A percentile compares a stretch with the other conserved stretches of the same genome.
Evolutionary conservation across 2,329 filamentous ascomycete species (phyloP).

Genomic region (Verruconis gallopava): DNA sequence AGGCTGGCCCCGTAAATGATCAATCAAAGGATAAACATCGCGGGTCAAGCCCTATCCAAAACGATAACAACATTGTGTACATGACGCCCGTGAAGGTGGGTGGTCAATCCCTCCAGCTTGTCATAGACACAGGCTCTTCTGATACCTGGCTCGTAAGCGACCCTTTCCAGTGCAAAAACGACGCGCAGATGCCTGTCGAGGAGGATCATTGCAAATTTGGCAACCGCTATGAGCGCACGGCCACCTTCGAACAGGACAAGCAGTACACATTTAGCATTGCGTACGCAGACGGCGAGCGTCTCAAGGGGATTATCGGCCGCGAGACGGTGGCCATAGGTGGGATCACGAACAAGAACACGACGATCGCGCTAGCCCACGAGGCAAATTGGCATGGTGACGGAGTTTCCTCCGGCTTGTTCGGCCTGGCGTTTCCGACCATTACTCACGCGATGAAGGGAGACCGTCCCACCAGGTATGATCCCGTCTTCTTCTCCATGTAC

Average conservation of each 20-base stretch:
- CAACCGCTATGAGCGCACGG: slow-evolving; percentile 5
- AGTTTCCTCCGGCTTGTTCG: slow-evolving; percentile 8
- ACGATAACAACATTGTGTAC: slow-evolving; percentile 5
- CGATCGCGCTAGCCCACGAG: slow-evolving; percentile 7
- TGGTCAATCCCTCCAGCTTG: slow-evolving; percentile 7
- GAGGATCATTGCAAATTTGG: slow-evolving; percentile 4
- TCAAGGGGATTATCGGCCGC: slow-evolving; percentile 4
- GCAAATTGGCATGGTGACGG: slow-evolving; percentile 10
- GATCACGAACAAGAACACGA: slow-evolving; percentile 7
- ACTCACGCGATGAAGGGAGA: slow-evolving; percentile 2
- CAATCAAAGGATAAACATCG: no score
- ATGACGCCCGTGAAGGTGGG: slow-evolving; percentile 8
- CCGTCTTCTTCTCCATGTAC: slow-evolving; percentile 6
- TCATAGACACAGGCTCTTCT: slow-evolving; percentile 9
- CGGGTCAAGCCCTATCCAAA: slow-evolving; percentile 6
- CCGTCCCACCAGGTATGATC: not conserved
- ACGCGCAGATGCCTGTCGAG: not conserved
- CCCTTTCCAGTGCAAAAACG: slow-evolving; percentile 6
- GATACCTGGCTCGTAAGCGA: slow-evolving; percentile 10
- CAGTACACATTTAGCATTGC: slow-evolving; percentile 6
- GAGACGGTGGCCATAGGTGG: slow-evolving; percentile 8
- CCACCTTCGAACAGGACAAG: not conserved
- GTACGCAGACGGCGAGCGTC: slow-evolving; percentile 9
- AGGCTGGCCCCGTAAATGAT: no score
- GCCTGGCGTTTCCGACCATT: slow-evolving; percentile 8